Conservation (phyloP, 2,329 filamentous ascomycete genomes). For the Aspergillus melleus region DNA sequence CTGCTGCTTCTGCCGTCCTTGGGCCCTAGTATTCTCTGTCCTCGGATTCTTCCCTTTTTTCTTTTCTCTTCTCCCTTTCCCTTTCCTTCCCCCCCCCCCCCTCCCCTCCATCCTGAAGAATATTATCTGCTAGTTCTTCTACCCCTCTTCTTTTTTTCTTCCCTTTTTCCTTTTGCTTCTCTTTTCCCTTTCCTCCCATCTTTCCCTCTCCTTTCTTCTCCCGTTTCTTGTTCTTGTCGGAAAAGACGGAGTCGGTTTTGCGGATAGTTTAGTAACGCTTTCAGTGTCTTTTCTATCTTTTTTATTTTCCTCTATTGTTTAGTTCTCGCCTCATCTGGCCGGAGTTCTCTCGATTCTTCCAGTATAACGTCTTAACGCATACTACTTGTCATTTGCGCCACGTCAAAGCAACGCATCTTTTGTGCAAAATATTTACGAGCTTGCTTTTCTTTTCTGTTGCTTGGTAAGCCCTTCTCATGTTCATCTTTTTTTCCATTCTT, state of each 20-base stretch:
- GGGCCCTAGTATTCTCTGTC: slow-evolving; percentile 23
- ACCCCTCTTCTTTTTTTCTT: slow-evolving; percentile 18
- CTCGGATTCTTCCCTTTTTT: slow-evolving; percentile 16
- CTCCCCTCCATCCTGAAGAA: slow-evolving; percentile 21
- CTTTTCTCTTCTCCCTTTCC: slow-evolving; percentile 15
- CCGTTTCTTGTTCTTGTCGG: slow-evolving; percentile 28
- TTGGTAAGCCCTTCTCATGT: slow-evolving; percentile 19
- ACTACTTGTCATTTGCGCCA: slow-evolving; percentile 20
- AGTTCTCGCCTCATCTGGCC: slow-evolving; percentile 23
- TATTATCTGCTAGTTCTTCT: slow-evolving; percentile 19
- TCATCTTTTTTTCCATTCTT: background rate
- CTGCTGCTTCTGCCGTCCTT: slow-evolving; percentile 18
- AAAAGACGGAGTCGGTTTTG: slow-evolving; percentile 34
- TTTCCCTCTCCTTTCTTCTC: slow-evolving; percentile 16
- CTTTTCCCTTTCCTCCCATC: slow-evolving; percentile 16
- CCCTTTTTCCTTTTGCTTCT: slow-evolving; percentile 7
- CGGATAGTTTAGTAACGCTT: slow-evolving; percentile 24
- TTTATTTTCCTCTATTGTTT: slow-evolving; percentile 21
- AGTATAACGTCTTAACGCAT: slow-evolving; percentile 23
- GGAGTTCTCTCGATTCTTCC: slow-evolving; percentile 27
- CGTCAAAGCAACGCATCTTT: slow-evolving; percentile 18
- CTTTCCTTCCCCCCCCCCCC: slow-evolving; percentile 16
- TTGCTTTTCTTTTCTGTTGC: slow-evolving; percentile 21
- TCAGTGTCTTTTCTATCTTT: slow-evolving; percentile 20
- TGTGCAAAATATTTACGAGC: slow-evolving; percentile 18